Conservation (phyloP, 148 eudicot genomes). For the Drosera capensis region DNA sequence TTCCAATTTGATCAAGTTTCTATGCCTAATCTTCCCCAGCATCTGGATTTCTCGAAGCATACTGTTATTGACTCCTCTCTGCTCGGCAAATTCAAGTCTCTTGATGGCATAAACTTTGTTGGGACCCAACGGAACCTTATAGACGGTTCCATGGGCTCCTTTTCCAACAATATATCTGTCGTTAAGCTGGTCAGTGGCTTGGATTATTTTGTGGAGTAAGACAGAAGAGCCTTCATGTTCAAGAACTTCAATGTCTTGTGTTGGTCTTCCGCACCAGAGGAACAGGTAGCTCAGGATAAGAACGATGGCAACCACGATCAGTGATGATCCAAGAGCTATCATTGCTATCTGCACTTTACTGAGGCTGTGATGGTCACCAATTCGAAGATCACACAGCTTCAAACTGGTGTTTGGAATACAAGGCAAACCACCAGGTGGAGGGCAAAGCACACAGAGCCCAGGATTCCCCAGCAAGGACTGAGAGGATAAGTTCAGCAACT, state of each 20-base stretch:
- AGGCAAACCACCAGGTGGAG: conserved; percentile 8
- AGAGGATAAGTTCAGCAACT: conserved; percentile 24
- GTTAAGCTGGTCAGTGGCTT: conserved; percentile 43
- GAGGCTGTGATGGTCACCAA: conserved; percentile 11
- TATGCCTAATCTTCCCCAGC: conserved; percentile 52
- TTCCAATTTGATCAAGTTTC: conserved; percentile 47
- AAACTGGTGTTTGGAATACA: conserved; percentile 18
- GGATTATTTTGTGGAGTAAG: conserved; percentile 38
- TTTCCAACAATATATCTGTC: conserved; percentile 55
- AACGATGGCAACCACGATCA: conserved; percentile 16
- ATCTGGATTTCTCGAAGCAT: conserved; percentile 69
- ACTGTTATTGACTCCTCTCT: conserved; percentile 22
- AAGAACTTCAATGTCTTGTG: conserved; percentile 18
- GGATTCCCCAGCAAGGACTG: conserved; percentile 43
- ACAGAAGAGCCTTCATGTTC: conserved; percentile 43
- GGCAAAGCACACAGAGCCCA: conserved; percentile 38
- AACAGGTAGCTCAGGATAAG: conserved; percentile 16
- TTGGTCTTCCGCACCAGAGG: conserved; percentile 11
- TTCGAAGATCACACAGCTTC: conserved; percentile 22
- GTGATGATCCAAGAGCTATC: conserved; percentile 28
- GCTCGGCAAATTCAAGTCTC: conserved; percentile 37
- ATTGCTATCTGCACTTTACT: conserved; percentile 24
- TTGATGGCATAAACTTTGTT: conserved; percentile 55
- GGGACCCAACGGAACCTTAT: conserved; percentile 42
- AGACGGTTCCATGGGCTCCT: conserved; percentile 82